Percentiles rank a stretch among this genome's conserved stretches.
These are phyloP conservation scores for Colletotrichum trifolii DNA, from an alignment of 2,329 filamentous ascomycete genomes.

Conservation along the genomic window DNA sequence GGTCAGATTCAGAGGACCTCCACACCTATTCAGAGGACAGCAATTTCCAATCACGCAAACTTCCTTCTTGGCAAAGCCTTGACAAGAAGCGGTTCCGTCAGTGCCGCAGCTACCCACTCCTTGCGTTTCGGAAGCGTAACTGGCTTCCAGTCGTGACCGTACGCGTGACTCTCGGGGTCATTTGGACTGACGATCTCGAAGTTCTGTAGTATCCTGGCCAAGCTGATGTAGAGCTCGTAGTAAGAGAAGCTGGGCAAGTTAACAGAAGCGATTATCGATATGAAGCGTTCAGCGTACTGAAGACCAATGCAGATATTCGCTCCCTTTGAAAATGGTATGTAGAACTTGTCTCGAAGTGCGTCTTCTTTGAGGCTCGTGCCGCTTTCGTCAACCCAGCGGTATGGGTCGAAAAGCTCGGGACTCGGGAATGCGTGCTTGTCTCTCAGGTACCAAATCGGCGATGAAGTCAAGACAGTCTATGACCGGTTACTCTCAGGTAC, in stretches of 20 bases:
- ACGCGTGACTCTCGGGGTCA: not conserved
- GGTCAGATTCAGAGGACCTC: too few species aligned
- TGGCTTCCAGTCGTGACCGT: conserved; percentile 31
- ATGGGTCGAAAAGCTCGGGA: conserved; percentile 41
- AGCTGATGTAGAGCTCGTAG: not conserved
- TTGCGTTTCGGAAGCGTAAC: conserved; percentile 37
- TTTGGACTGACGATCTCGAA: not conserved
- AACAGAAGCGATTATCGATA: not conserved
- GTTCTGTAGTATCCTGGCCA: conserved; percentile 6
- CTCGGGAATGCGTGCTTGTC: conserved; percentile 42
- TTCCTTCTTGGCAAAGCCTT: conserved; percentile 2
- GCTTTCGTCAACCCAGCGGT: conserved; percentile 40
- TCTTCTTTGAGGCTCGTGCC: conserved; percentile 29
- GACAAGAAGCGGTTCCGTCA: conserved; percentile 1
- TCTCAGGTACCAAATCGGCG: conserved; percentile 44
- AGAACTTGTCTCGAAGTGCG: conserved; percentile 41
- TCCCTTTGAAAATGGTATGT: conserved; percentile 44
- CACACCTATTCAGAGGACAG: too few species aligned
- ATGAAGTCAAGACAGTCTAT: conserved; percentile 42
- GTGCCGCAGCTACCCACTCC: conserved; percentile 41
- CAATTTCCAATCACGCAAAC: not conserved
- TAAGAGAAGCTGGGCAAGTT: conserved; percentile 12
- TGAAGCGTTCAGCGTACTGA: conserved; percentile 39
- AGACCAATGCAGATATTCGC: conserved; percentile 43
- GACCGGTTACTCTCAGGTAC: not conserved